Evolutionary conservation across 352 stramenopile genomes (phyloP).

Genomic region (Peronospora farinosa): DNA sequence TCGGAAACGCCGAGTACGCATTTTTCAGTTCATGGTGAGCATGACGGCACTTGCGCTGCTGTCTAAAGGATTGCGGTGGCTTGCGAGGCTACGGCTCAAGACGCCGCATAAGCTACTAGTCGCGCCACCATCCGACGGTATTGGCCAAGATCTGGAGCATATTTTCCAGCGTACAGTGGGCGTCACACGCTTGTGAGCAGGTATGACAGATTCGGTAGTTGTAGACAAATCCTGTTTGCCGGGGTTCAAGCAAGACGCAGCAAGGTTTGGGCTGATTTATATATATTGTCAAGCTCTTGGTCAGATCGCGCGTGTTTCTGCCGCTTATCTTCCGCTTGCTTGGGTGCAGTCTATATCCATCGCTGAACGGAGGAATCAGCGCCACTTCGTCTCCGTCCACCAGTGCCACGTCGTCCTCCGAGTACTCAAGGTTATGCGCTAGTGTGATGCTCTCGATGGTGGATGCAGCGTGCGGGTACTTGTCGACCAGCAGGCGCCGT

Average conservation of each 20-base stretch:
- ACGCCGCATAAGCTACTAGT: constrained; percentile 32
- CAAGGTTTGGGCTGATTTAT: constrained; percentile 6
- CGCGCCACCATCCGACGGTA: constrained; percentile 18
- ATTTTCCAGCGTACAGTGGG: constrained; percentile 68
- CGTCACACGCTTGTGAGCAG: constrained; percentile 23
- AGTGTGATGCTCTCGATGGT: constrained; percentile 57
- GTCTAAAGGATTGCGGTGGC: constrained; percentile 58
- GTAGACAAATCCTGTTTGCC: constrained; percentile 3
- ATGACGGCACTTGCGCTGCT: constrained; percentile 43
- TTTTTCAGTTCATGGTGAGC: constrained; percentile 75
- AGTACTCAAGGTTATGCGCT: constrained; percentile 72
- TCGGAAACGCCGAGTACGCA: constrained; percentile 58
- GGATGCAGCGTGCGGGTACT: constrained; percentile 41
- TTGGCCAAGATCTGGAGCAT: constrained; percentile 46
- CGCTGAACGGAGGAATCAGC: constrained; percentile 77
- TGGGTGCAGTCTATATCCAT: constrained; percentile 7
- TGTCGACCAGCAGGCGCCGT: constrained; percentile 36
- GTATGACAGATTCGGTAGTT: constrained; percentile 9
- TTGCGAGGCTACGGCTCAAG: constrained; percentile 39
- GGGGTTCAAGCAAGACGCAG: neutral
- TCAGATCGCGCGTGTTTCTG: neutral
- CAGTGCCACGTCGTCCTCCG: constrained; percentile 40
- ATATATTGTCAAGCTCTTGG: constrained; percentile 8
- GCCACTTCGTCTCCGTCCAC: constrained; percentile 70
- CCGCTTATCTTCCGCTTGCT: neutral